Conservation (phyloP, 768 basidiomycete genomes). For the Inosperma sp. region DNA sequence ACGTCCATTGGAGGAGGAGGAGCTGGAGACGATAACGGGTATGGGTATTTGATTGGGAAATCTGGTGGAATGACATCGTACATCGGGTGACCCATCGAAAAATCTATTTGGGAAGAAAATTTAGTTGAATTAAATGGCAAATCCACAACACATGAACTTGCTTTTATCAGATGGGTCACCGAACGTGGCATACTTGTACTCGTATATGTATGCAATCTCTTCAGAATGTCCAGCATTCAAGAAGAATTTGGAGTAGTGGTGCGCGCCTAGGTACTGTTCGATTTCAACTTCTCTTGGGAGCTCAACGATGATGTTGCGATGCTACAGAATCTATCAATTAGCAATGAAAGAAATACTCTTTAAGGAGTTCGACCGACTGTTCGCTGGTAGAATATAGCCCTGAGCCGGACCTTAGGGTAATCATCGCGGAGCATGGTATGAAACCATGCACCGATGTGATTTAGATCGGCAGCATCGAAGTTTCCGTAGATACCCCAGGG, state of each 20-base stretch:
- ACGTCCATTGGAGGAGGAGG: conserved; percentile 3
- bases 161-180: conserved; percentile 25
- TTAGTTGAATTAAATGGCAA: neutral
- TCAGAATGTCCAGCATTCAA: conserved; percentile 6
- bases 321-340: conserved; percentile 12
- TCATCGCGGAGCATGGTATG: conserved; percentile 31
- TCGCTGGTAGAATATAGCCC: conserved; percentile 28
- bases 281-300: conserved; percentile 26
- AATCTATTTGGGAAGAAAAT: conserved; percentile 3
- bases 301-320: conserved; percentile 29
- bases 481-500: conserved; percentile 25
- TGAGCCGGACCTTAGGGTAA: conserved; percentile 21
- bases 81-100: conserved; percentile 10
- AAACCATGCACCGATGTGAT: conserved; percentile 33
- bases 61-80: conserved; percentile 16
- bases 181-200: conserved; percentile 26
- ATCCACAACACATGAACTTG: conserved; percentile 2
- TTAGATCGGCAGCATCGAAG: conserved; percentile 19
- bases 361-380: conserved; percentile 29
- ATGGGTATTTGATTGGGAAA: conserved; percentile 24
- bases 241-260: conserved; percentile 23
- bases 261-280: conserved; percentile 25
- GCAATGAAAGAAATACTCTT: neutral
- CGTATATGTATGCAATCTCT: conserved; percentile 28
- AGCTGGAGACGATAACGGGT: conserved; percentile 16